Conservation (phyloP, 208 protist species). For the Leishmania aethiopica region DNA sequence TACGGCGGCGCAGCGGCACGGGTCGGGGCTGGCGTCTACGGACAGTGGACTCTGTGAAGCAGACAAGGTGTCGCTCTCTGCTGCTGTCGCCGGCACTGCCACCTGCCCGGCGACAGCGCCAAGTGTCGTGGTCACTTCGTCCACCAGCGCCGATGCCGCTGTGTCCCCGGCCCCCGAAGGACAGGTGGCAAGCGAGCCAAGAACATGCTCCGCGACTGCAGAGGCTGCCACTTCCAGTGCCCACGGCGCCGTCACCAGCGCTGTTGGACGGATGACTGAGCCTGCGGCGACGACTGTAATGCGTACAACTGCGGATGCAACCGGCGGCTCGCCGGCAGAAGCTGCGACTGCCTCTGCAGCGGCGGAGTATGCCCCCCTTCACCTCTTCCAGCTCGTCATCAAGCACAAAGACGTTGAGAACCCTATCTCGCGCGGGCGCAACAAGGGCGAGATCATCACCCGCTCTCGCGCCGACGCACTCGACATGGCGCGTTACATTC, state of each 20-base stretch:
- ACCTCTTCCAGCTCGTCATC: constrained; percentile 86
- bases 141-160: neutral
- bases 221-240: neutral
- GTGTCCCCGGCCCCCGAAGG: neutral
- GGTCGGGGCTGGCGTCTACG: neutral
- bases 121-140: neutral
- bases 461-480: constrained; percentile 77
- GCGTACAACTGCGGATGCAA: neutral
- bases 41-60: neutral
- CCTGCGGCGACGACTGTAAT: neutral
- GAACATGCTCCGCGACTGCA: neutral
- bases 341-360: neutral
- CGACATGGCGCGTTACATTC: constrained; percentile 60
- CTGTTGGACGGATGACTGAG: neutral
- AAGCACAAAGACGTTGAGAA: constrained; percentile 89
- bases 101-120: too few relatives aligned
- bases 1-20: neutral
- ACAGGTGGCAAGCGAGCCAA: neutral
- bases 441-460: constrained; percentile 82
- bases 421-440: constrained; percentile 60
- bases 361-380: constrained; percentile 18
- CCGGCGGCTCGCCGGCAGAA: neutral
- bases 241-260: neutral
- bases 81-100: neutral
- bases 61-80: neutral